phyloP scores from a whole-genome alignment of 129 eudicot species.

The Deinandra increscens region DNA sequence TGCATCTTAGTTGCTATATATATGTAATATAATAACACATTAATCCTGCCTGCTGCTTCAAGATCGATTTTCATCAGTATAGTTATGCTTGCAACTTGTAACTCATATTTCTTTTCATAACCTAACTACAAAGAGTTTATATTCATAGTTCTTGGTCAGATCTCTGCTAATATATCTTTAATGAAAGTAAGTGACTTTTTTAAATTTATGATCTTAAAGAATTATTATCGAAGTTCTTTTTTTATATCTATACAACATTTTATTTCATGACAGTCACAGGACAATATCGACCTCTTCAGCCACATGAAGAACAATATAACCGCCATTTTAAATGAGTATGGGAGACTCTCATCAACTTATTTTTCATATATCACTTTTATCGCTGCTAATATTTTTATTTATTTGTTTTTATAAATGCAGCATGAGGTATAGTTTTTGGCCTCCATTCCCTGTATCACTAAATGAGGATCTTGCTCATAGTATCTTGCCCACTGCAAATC shows the following conservation, averaged over 20 bases:
- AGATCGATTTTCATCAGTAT: too few species aligned
- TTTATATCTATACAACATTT: background rate
- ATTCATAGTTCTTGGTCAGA: conserved; percentile 59
- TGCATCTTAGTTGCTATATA: too few species aligned
- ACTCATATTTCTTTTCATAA: too few species aligned
- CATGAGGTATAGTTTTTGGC: conserved; percentile 74
- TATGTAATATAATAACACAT: too few species aligned
- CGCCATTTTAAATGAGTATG: conserved; percentile 61
- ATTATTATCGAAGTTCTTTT: background rate
- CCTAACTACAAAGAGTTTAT: too few species aligned
- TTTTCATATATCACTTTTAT: background rate
- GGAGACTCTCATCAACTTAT: conserved; percentile 10
- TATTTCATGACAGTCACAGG: conserved; percentile 63
- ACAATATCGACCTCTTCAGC: conserved; percentile 66
- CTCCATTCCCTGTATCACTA: conserved; percentile 62
- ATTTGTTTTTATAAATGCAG: too few species aligned
- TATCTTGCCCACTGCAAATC: conserved; percentile 49
- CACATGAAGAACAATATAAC: conserved; percentile 66
- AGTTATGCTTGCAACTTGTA: too few species aligned
- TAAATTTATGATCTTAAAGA: background rate
- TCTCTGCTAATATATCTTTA: conserved; percentile 67
- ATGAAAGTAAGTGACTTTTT: conserved; percentile 50
- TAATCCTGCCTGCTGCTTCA: too few species aligned
- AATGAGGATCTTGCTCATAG: conserved; percentile 66
- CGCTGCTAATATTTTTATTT: background rate